Conservation (phyloP, 106 monocot genomes). For the Dioscorea alata region DNA sequence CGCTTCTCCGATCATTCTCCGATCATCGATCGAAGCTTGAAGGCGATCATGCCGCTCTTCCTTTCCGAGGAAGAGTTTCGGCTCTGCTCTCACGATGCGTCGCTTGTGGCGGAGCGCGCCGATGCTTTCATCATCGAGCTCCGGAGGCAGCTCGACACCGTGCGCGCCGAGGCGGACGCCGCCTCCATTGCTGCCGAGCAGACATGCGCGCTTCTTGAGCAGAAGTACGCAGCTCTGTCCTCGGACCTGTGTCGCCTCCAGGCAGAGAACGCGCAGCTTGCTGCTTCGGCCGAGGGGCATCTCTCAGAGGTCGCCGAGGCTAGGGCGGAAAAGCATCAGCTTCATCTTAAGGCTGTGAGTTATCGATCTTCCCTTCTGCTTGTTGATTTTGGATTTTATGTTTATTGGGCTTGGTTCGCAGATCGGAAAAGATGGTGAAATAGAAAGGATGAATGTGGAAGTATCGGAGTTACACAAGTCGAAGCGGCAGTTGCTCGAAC, state of each 20-base stretch:
- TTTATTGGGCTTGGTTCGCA: slow-evolving; percentile 10
- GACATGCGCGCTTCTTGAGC: slow-evolving; percentile 75
- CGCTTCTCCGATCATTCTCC: background rate
- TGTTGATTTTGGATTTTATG: background rate
- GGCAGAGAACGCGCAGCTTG: slow-evolving; percentile 61
- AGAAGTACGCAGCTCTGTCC: slow-evolving; percentile 57
- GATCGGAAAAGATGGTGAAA: slow-evolving; percentile 84
- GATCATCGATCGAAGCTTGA: background rate
- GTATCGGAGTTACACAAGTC: slow-evolving; percentile 63
- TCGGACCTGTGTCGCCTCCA: slow-evolving; percentile 47
- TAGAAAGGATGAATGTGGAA: slow-evolving; percentile 73
- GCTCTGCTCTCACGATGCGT: slow-evolving; percentile 43
- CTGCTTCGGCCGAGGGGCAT: slow-evolving; percentile 40
- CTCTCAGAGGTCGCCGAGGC: slow-evolving; percentile 46
- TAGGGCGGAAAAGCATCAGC: slow-evolving; percentile 67
- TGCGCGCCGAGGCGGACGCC: slow-evolving; percentile 77
- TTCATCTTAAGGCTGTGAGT: slow-evolving; percentile 58
- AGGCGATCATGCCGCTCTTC: slow-evolving; percentile 76
- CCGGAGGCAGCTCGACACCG: slow-evolving; percentile 79
- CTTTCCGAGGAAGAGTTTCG: slow-evolving; percentile 84
- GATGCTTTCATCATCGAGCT: slow-evolving; percentile 69
- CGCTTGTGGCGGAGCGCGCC: slow-evolving; percentile 66
- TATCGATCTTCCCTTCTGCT: background rate
- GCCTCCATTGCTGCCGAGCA: slow-evolving; percentile 81
- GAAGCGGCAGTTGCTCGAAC: slow-evolving; percentile 67